A percentile compares a stretch with the other conserved stretches of the same genome.
phyloP scores from a whole-genome alignment of 169 alveolate species.

The Eimeria acervulina region DNA sequence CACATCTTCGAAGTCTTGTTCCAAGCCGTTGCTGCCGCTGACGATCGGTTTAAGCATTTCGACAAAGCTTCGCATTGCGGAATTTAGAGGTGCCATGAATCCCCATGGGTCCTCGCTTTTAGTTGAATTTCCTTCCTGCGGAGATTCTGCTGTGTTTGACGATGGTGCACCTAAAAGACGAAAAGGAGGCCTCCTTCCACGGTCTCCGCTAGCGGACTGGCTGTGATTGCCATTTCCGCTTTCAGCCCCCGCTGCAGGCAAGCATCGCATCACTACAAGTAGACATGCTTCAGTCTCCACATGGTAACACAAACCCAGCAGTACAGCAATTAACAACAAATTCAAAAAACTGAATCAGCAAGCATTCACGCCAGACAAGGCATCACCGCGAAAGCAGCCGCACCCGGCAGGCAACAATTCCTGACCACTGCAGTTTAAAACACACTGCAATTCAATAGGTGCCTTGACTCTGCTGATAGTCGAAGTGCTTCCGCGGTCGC shows the following conservation, averaged over 20 bases:
- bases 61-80: not conserved
- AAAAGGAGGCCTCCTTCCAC: not conserved
- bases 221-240: not conserved
- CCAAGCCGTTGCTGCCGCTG: not conserved
- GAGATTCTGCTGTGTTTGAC: not conserved
- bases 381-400: not conserved
- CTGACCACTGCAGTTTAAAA: not conserved
- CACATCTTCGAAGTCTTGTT: not conserved
- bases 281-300: not conserved
- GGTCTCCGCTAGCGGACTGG: not conserved
- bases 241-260: not conserved
- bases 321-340: not conserved
- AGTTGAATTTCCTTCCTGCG: not conserved
- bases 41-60: not conserved
- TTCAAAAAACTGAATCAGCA: not conserved
- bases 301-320: not conserved
- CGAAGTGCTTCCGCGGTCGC: not conserved
- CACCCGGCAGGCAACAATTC: not conserved
- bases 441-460: not conserved
- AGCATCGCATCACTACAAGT: not conserved
- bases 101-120: not conserved
- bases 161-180: not conserved
- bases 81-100: not conserved
- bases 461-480: not conserved
- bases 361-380: not conserved